Conservation (phyloP, 2,329 filamentous ascomycete species). For the Curvularia verruculosa region DNA sequence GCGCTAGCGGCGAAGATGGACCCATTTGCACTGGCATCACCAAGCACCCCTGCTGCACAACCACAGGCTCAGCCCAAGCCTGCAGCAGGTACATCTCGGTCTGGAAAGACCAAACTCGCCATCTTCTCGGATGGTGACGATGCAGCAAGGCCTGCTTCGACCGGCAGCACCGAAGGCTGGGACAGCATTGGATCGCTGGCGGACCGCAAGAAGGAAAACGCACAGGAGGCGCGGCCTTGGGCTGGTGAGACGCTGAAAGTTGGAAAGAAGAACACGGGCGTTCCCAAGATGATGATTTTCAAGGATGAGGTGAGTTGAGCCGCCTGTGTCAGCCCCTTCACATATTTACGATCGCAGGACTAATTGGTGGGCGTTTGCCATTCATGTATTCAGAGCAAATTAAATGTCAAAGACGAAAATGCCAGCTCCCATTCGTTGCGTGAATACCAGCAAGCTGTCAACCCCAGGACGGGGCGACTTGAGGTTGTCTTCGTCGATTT, state of each 20-base stretch:
- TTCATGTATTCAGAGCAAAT: slow-evolving; percentile 60
- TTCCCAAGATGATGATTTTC: slow-evolving; percentile 88
- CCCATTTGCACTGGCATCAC: slow-evolving; percentile 66
- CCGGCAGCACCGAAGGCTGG: slow-evolving; percentile 75
- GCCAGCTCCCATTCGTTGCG: slow-evolving; percentile 67
- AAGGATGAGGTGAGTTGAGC: slow-evolving; percentile 85
- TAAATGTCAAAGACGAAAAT: slow-evolving; percentile 43
- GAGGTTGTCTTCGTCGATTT: slow-evolving; percentile 90
- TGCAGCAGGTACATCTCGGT: slow-evolving; percentile 62
- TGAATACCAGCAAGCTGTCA: slow-evolving; percentile 80
- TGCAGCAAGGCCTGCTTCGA: slow-evolving; percentile 59
- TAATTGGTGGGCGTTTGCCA: slow-evolving; percentile 70
- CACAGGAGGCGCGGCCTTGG: slow-evolving; percentile 85
- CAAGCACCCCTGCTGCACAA: slow-evolving; percentile 68
- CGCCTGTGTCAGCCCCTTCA: slow-evolving; percentile 45
- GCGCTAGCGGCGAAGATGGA: slow-evolving; percentile 86
- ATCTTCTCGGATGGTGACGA: slow-evolving; percentile 84
- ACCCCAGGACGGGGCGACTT: slow-evolving; percentile 79
- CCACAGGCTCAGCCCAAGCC: slow-evolving; percentile 55
- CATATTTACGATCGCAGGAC: slow-evolving; percentile 68
- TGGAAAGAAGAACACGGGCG: slow-evolving; percentile 77
- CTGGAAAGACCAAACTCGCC: slow-evolving; percentile 79
- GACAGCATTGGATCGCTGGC: slow-evolving; percentile 86
- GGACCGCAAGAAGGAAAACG: slow-evolving; percentile 94
- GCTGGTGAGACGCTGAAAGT: slow-evolving; percentile 87